Evolutionary conservation across 2,329 filamentous ascomycete species (phyloP), one percentile per base, ranked within the genome.

Genomic region (Fusarium liriodendri): DNA sequence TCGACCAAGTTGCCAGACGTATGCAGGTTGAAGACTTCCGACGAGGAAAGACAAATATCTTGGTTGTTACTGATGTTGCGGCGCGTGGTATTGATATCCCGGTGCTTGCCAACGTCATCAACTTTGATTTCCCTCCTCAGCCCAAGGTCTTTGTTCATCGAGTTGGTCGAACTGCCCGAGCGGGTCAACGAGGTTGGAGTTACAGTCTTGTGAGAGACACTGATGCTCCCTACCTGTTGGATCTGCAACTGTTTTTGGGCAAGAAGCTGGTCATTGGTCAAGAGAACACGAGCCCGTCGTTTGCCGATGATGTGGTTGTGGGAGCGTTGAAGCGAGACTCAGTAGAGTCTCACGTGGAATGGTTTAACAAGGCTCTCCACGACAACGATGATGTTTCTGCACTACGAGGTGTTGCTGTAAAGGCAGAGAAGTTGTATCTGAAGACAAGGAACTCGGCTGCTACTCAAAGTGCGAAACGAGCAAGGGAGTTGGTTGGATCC

Each of bases 11-110:
- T 6, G 97, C 97, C 35, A 92, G 97, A 81, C 95, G 95, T 80
- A 93, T 95, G 27, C 95, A 99, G 79, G 95, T 98, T 16, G 93
- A 97, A 68, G 92, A 95, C 73, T 99, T 99, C 82, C 89, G 97
- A 68, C 88, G 87, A 27, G 97, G 97, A 8, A 89, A 93, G 73
- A 93, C 94, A 0, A 96, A 98, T 76, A 95, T 99, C 57, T 85
- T 99, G 10, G 95, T 99, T 4, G 96, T 98, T 52, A 99, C 97
- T 1, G 97, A 99, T 81, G 95, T 99, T 63, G 97, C 97, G 16
- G 97, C 97, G 25, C 90, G 97, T 87, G 96, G 97, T 90, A 97
- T 99, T 71, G 97, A 99, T 90, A 98, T 99, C 76, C 97, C 97
- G 0, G 90, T 98, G 55, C 88, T 99, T 38, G 95, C 95, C 66